Evolutionary conservation across 768 basidiomycete genomes (phyloP).

Genomic region (Termitomyces sp.): DNA sequence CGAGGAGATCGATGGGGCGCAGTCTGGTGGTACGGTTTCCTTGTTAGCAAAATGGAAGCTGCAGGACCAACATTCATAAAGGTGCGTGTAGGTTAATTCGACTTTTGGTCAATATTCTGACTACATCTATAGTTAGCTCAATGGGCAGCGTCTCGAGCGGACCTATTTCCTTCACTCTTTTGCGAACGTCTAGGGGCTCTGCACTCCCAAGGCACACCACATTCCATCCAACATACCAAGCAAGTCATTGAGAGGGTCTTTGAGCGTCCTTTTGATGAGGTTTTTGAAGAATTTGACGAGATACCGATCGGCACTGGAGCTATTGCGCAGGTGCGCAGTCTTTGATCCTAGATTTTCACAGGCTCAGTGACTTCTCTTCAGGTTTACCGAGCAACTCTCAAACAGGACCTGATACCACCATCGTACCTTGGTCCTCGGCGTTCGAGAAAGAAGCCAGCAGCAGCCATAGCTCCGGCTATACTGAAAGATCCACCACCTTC

Average conservation of each 20-base stretch:
- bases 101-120: not conserved
- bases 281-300: slow-evolving; percentile 88
- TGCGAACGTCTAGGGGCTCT: slow-evolving; percentile 83
- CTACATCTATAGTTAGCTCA: slow-evolving; percentile 70
- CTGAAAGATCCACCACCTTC: slow-evolving; percentile 64
- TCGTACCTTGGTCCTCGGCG: slow-evolving; percentile 80
- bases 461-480: slow-evolving; percentile 48
- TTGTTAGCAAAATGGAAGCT: slow-evolving; percentile 86
- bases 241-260: slow-evolving; percentile 82
- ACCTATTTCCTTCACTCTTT: slow-evolving; percentile 84
- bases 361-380: slow-evolving; percentile 20
- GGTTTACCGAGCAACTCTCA: slow-evolving; percentile 89
- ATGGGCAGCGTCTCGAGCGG: slow-evolving; percentile 96
- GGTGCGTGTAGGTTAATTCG: slow-evolving; percentile 38
- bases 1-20: slow-evolving; percentile 88
- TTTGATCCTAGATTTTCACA: not conserved
- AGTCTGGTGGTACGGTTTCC: slow-evolving; percentile 94
- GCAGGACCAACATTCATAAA: slow-evolving; percentile 98
- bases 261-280: slow-evolving; percentile 75
- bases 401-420: slow-evolving; percentile 79
- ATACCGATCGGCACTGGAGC: slow-evolving; percentile 95
- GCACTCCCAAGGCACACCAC: slow-evolving; percentile 85
- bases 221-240: slow-evolving; percentile 78
- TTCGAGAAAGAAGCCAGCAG: slow-evolving; percentile 42
- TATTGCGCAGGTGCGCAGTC: slow-evolving; percentile 75